A percentile compares a stretch with the other conserved stretches of the same genome.
These are phyloP conservation scores for Eucalyptus regnans DNA, from an alignment of 345 rosid genomes.

Conservation along the genomic window DNA sequence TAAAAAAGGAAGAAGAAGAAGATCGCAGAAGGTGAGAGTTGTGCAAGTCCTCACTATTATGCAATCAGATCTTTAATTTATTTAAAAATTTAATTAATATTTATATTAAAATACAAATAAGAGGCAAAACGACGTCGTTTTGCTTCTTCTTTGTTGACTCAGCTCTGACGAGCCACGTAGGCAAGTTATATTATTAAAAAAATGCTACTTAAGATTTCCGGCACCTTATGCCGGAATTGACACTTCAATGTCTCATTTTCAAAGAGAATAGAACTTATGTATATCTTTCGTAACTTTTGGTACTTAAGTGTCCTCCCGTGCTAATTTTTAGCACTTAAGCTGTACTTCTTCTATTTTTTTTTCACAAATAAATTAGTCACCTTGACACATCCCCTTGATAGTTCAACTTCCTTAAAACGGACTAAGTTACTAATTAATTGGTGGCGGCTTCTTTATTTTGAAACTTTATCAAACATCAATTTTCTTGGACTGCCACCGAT, in stretches of 20 bases:
- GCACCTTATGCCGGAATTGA: accelerated
- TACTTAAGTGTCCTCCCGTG: accelerated
- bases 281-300: accelerated
- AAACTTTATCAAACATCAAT: background rate
- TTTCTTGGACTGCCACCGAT: background rate
- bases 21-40: no score
- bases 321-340: accelerated
- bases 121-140: accelerated
- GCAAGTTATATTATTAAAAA: no score
- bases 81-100: no score
- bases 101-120: no score
- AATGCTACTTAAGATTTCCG: no score
- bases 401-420: background rate
- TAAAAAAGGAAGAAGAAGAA: no score
- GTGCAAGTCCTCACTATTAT: no score
- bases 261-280: no score
- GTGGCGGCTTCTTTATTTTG: background rate
- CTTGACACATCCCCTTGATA: background rate
- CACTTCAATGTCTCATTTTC: no score
- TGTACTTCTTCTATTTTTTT: no score
- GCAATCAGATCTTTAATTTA: no score
- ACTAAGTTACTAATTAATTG: background rate
- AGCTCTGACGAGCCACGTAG: accelerated
- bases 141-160: accelerated
- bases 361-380: background rate